Base-by-base conservation (phyloP, 768 basidiomycete genomes). In the Boletus rufocinnamomeus region DNA sequence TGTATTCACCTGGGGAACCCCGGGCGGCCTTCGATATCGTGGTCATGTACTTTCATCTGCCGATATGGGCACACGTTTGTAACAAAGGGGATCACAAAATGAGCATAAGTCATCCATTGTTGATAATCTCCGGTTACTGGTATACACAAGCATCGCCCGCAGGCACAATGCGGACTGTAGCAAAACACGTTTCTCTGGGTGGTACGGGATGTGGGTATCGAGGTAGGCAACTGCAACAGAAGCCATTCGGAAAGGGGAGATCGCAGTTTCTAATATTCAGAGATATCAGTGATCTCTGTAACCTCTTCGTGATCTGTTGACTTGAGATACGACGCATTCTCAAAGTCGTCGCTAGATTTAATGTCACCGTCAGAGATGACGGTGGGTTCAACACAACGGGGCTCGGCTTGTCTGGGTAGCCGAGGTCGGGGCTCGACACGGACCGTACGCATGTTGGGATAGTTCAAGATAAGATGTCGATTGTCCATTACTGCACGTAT, bases 401-500 rank as follows among this genome's bases (percentile, higher is more conserved):
- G 69, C 43, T 74, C 72, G 41, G 62, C 45, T 52, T 71, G 71
- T 49, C 66, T 65, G 45, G 54, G 32, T 49, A 56, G 52, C 41
- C 63, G 60, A 38, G 60, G 62, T 45, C 73, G 69, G 34, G 73
- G 71, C 25, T 73, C 73, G 40, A 73, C 72, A 41, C 72, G 72
- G 53, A 73, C 73, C 9, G 68, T 73, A 46, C 73, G 72, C 72
- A 73, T 73, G 59, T 73, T 73, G 55, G 89, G 89, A 63, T 89
- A 89, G 72, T 82, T 82, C 65, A 91, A 70, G 59, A 80, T 80
- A 34, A 91, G 79, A 57, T 77, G 79, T 60, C 80, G 80, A 58
- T 80, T 80, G 57, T 85, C 83, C 80, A 86, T 85, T 34, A 83
- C 79, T 7, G 87, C 87, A 49, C 80, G 82, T 56, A 91, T 80